phyloP scores from a whole-genome alignment of 192 early-diverging fungal genomes.

The Backusella circina region DNA sequence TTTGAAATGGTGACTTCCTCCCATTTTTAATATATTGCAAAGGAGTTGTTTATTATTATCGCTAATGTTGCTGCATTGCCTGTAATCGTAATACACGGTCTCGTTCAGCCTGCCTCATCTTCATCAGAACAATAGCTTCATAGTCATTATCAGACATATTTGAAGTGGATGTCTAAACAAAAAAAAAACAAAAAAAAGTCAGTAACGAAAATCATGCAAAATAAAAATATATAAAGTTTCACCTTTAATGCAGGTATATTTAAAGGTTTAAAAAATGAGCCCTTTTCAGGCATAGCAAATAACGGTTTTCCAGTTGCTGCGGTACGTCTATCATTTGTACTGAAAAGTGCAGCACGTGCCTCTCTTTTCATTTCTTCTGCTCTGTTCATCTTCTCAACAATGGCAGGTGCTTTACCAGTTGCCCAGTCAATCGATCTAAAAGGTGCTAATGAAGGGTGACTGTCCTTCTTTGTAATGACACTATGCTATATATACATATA shows the following conservation, averaged over 20 bases:
- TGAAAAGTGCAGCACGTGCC: slow-evolving; percentile 1
- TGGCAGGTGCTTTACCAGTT: slow-evolving; percentile 34
- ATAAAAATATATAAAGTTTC: not conserved
- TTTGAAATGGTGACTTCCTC: not conserved
- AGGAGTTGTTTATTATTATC: not conserved
- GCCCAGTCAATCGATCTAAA: slow-evolving; percentile 48
- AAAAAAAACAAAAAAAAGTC: slow-evolving; percentile 5
- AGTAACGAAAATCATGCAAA: not conserved
- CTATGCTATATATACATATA: slow-evolving; percentile 29
- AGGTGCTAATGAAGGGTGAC: slow-evolving; percentile 17
- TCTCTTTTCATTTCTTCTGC: slow-evolving; percentile 11
- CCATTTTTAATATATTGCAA: not conserved
- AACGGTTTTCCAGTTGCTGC: slow-evolving; percentile 13
- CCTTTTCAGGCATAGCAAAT: slow-evolving; percentile 5
- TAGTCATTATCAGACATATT: slow-evolving; percentile 35
- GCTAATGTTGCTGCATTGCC: not conserved
- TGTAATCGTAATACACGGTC: slow-evolving; percentile 19
- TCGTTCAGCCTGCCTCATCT: slow-evolving; percentile 40
- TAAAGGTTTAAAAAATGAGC: slow-evolving; percentile 8
- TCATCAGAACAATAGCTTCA: slow-evolving; percentile 45
- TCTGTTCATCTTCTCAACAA: slow-evolving; percentile 30
- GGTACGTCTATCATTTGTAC: slow-evolving; percentile 6
- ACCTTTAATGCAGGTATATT: slow-evolving; percentile 6
- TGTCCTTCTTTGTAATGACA: slow-evolving; percentile 35
- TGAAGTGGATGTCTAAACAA: slow-evolving; percentile 14